Conservation (phyloP, 352 stramenopile genomes). For the Phytophthora agathidicida region DNA sequence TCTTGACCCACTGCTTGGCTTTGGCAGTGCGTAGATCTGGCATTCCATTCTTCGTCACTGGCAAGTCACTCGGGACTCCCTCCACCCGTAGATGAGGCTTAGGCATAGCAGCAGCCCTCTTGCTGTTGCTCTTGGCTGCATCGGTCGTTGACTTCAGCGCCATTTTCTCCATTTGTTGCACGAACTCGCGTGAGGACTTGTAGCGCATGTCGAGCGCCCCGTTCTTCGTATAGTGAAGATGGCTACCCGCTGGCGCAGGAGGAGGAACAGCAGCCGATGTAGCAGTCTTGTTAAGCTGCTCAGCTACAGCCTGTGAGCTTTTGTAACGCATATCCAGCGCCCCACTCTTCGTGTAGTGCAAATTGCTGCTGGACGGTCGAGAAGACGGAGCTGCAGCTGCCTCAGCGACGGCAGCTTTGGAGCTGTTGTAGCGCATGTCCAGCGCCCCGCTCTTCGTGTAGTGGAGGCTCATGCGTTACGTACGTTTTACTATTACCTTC, state of each 20-base stretch:
- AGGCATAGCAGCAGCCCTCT: conserved; percentile 9
- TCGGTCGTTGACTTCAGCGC: conserved; percentile 9
- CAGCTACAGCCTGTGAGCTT: conserved; percentile 21
- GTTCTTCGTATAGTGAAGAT: conserved; percentile 30
- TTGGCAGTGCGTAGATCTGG: conserved; percentile 31
- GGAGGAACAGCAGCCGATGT: background rate
- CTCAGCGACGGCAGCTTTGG: conserved; percentile 9
- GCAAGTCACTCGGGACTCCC: conserved; percentile 20
- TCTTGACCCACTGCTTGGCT: conserved; percentile 36
- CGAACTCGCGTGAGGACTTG: conserved; percentile 28
- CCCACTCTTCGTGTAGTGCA: conserved; percentile 34
- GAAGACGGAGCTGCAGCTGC: conserved; percentile 1
- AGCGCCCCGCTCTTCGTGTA: conserved; percentile 31
- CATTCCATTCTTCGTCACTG: conserved; percentile 28
- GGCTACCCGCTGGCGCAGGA: background rate
- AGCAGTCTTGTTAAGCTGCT: conserved; percentile 14
- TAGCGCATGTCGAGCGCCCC: conserved; percentile 35
- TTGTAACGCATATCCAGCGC: conserved; percentile 31
- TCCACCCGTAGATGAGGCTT: conserved; percentile 5
- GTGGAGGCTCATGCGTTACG: conserved; percentile 31
- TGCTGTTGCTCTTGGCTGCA: conserved; percentile 2
- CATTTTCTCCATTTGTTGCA: conserved; percentile 27
- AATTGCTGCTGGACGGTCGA: conserved; percentile 1
- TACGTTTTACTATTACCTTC: too few species aligned
- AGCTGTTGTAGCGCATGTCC: conserved; percentile 34